These are phyloP conservation scores for Linum lewisii DNA, from an alignment of 345 rosid species.

Conservation along the genomic window DNA sequence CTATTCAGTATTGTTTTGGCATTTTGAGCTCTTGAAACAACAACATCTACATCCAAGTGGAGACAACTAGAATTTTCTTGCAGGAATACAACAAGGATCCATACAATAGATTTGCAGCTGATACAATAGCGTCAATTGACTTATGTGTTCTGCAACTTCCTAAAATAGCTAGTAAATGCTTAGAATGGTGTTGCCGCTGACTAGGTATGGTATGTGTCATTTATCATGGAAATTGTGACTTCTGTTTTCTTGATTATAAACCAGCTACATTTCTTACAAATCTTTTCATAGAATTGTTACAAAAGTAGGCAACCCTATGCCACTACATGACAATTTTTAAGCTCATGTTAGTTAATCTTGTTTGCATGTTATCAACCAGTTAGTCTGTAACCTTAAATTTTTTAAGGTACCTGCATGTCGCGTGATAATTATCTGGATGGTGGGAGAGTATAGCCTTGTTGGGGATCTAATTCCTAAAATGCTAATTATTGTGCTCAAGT, in stretches of 20 bases:
- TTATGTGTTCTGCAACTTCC: conserved; percentile 66
- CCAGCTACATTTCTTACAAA: conserved; percentile 39
- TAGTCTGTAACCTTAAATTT: conserved; percentile 72
- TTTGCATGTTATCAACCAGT: conserved; percentile 59
- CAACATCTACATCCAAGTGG: neutral
- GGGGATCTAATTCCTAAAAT: conserved; percentile 73
- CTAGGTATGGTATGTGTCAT: conserved; percentile 48
- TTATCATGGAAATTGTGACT: neutral
- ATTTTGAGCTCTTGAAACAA: neutral
- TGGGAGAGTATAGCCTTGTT: conserved; percentile 66
- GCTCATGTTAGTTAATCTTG: neutral
- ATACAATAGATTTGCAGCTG: conserved; percentile 84
- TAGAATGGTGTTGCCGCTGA: conserved; percentile 61
- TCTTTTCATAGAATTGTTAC: conserved; percentile 10
- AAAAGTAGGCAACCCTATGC: neutral
- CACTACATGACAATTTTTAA: neutral
- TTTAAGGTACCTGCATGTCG: conserved; percentile 83
- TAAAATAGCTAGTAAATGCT: conserved; percentile 51
- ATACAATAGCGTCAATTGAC: conserved; percentile 79
- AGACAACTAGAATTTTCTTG: conserved; percentile 5
- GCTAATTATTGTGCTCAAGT: conserved; percentile 61
- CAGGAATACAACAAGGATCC: conserved; percentile 91
- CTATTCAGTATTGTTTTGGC: neutral
- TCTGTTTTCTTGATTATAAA: conserved; percentile 14
- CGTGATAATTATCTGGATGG: conserved; percentile 86